Percentiles rank a stretch among this genome's conserved stretches.
phyloP scores from a whole-genome alignment of 805 yeast species.

The Hanseniaspora hatyaiensis region DNA sequence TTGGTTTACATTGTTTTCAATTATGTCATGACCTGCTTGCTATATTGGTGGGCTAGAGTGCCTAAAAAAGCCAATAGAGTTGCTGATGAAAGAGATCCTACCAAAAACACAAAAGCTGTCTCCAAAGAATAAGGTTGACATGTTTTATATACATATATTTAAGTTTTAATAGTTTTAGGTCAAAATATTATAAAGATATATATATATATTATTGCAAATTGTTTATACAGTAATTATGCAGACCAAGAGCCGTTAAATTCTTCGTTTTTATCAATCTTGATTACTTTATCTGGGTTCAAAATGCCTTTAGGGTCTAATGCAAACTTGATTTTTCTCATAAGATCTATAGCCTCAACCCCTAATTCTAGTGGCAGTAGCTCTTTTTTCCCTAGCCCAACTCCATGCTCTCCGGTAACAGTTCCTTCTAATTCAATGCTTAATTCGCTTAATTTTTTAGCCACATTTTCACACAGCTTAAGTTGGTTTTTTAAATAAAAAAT shows the following conservation, averaged over 20 bases:
- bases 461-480: constrained; percentile 39
- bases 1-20: constrained; percentile 41
- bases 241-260: constrained; percentile 15
- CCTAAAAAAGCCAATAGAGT: constrained; percentile 38
- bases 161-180: no score
- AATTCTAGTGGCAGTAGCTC: constrained; percentile 51
- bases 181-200: no score
- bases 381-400: constrained; percentile 72
- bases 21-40: constrained; percentile 32
- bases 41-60: constrained; percentile 60
- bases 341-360: constrained; percentile 51
- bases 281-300: constrained; percentile 71
- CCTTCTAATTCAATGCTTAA: constrained; percentile 65
- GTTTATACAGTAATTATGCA: no score
- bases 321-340: constrained; percentile 65
- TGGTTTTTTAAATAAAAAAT: constrained; percentile 47
- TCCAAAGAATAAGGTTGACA: background rate
- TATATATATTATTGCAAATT: no score
- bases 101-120: background rate
- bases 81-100: constrained; percentile 13
- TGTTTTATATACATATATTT: no score
- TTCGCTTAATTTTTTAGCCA: constrained; percentile 58
- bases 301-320: constrained; percentile 66
- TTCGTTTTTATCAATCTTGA: constrained; percentile 51
- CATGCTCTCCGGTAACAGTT: constrained; percentile 85